Base-by-base conservation (phyloP, 2,329 filamentous ascomycete genomes). In the Neurospora crassa region DNA sequence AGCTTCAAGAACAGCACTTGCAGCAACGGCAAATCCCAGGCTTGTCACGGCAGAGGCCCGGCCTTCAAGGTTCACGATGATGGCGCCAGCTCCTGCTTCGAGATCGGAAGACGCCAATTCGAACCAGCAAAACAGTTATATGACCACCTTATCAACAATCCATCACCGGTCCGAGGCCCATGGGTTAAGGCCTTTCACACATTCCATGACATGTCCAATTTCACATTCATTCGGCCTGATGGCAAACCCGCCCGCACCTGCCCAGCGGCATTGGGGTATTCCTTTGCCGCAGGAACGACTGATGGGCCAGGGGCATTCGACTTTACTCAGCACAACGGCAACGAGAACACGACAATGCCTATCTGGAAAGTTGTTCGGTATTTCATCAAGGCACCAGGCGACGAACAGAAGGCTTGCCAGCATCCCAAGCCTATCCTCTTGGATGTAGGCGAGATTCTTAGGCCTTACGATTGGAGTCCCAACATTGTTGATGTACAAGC, bases 281-380 rank as follows among this genome's bases (percentile, higher is more conserved):
- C 92, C 0, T 98, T 98, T 78, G 95, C 95, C 0, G 95, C 92
- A 0, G 95, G 95, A 12, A 98, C 95, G 0, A 92, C 93, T 0
- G 95, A 98, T 79, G 93, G 95, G 6, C 94, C 95, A 0, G 95
- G 95, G 0, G 90, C 89, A 0, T 97, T 97, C 77, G 95, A 98
- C 80, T 97, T 98, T 79, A 96, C 92, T 1, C 95, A 98, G 78
- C 94, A 94, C 74, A 88, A 92, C 74, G 90, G 90, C 41, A 84
- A 88, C n/a, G 90, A 93, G 0, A 86, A 88, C 53, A 87, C 86
- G 29, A 86, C 84, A 0, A 85, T 84, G 2, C 93, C 93, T 0
- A 82, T 97, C 4, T 97, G 95, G 95, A 84, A 85, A 34, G 83
- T 92, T 8, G 93, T 96, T 2, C 90, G 92, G 2, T 87, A 87